Percentiles rank a stretch among this genome's conserved stretches.
These are phyloP conservation scores for Suillus occidentalis DNA, from an alignment of 768 basidiomycete species.

Conservation along the genomic window DNA sequence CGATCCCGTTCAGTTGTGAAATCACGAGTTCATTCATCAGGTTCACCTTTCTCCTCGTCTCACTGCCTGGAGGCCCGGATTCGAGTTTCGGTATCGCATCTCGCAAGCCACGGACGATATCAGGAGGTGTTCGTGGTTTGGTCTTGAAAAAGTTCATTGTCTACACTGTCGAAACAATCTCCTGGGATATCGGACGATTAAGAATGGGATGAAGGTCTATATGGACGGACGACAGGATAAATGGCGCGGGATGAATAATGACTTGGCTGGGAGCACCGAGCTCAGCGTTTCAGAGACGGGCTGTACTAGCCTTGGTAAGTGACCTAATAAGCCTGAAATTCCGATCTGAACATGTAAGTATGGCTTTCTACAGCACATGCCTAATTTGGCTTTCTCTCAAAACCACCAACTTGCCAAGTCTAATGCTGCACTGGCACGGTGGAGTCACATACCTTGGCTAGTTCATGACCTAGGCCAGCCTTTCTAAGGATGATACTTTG, in stretches of 20 bases:
- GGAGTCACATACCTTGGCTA: neutral
- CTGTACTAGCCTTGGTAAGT: slow-evolving; percentile 3
- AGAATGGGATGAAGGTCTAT: neutral
- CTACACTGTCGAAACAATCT: neutral
- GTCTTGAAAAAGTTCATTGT: slow-evolving; percentile 96
- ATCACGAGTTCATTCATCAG: neutral
- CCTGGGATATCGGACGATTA: neutral
- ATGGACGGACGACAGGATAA: slow-evolving; percentile 5
- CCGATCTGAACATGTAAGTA: neutral
- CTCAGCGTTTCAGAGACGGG: slow-evolving; percentile 5
- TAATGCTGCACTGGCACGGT: neutral
- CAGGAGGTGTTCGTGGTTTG: slow-evolving; percentile 83
- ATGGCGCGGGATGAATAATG: neutral
- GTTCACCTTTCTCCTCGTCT: slow-evolving; percentile 77
- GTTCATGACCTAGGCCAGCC: neutral
- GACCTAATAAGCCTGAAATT: slow-evolving; percentile 6
- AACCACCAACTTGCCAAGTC: neutral
- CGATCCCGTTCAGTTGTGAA: slow-evolving; percentile 4
- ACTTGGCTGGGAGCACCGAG: neutral
- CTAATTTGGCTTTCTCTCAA: slow-evolving; percentile 1
- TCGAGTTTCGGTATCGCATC: slow-evolving; percentile 83
- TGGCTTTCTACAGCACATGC: slow-evolving; percentile 4
- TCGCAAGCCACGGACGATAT: slow-evolving; percentile 78
- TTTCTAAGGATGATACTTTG: too few species aligned
- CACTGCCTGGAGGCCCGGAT: slow-evolving; percentile 67